Base-by-base conservation (phyloP, 2,329 filamentous ascomycete genomes). In the Fusarium duplospermum region DNA sequence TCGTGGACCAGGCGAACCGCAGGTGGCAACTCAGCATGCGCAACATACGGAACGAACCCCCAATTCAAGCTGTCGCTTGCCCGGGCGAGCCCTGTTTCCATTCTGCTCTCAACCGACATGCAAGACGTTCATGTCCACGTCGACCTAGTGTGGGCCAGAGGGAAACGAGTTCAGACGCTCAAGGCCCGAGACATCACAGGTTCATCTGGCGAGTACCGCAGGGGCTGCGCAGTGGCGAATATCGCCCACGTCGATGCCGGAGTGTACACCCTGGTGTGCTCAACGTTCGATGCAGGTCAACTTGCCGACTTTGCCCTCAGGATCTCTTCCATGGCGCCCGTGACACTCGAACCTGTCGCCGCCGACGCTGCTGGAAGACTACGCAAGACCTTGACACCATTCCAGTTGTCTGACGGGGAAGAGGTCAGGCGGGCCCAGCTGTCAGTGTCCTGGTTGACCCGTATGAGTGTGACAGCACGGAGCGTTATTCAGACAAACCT, bases 171-270 rank as follows among this genome's bases (percentile, higher is more conserved):
- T 1, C 89, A 91, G 20, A 85, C 89, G 24, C 87, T 98, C 18
- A 89, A 91, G 58, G 87, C 90, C 73, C 91, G 93, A 75, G 95
- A 98, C 79, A 90, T 98, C 42, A 88, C 97, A 27, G 89, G 90
- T 24, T 92, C 94, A 65, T 97, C 94, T 36, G 94, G 94, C n/a
- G 94, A 98, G 75, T 98, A 99, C 82, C 91, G 93, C 58, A 91
- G 92, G 31, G 93, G 93, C 31, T 94, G 93, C 80, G 93, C 93
- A 5, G 86, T 95, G 35, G 91, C 93, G 4, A 89, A 93, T 71
- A 84, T 89, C 75, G 81, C 78, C 78, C 72, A 85, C 22, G 84
- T 98, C 20, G 90, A 91, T 42, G 84, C 90, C 1, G 96, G 96
- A 0, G 87, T 87, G 0, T 99, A 98, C 82, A 98, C 94, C 0